These are phyloP conservation scores for Lipomyces anomalus DNA, from an alignment of 805 yeast species.

Conservation along the genomic window DNA sequence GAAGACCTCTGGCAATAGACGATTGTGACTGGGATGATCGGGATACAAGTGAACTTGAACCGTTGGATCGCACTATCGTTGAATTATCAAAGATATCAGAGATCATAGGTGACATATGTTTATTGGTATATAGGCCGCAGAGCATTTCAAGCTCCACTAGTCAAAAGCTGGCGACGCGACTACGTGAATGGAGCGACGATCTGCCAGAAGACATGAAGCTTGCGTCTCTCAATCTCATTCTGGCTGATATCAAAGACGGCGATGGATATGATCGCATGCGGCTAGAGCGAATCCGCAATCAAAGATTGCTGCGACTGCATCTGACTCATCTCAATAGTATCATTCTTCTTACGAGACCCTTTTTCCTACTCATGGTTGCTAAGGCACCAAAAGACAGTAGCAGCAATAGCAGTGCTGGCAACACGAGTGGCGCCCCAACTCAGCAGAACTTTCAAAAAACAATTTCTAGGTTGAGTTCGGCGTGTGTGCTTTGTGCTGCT, in stretches of 20 bases:
- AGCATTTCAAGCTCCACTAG: conserved; percentile 25
- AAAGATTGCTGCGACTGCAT: conserved; percentile 22
- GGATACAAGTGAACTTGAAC: conserved; percentile 18
- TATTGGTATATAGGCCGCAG: conserved; percentile 24
- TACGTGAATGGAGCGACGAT: conserved; percentile 25
- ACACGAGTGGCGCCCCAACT: conserved; percentile 9
- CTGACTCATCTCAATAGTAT: conserved; percentile 26
- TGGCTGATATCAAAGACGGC: conserved; percentile 2
- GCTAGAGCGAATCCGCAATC: conserved; percentile 26
- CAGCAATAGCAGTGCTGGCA: too few relatives aligned
- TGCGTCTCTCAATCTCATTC: conserved; percentile 14
- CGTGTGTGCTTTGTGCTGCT: conserved; percentile 23
- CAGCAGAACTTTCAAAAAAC: conserved; percentile 11
- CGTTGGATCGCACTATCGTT: conserved; percentile 20
- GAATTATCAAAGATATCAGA: conserved; percentile 22
- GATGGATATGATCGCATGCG: conserved; percentile 7
- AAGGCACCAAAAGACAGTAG: too few relatives aligned
- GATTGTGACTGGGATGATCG: conserved; percentile 27
- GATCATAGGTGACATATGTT: conserved; percentile 26
- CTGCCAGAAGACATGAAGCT: conserved; percentile 24
- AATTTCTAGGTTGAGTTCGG: conserved; percentile 20
- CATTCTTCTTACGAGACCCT: conserved; percentile 26
- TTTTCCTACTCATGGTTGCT: conserved; percentile 23
- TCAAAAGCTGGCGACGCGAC: conserved; percentile 22
- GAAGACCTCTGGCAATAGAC: conserved; percentile 25